A percentile compares a stretch with the other conserved stretches of the same genome.
Conservation (phyloP, 179 eudicot genomes). For the Patellifolia procumbens region DNA sequence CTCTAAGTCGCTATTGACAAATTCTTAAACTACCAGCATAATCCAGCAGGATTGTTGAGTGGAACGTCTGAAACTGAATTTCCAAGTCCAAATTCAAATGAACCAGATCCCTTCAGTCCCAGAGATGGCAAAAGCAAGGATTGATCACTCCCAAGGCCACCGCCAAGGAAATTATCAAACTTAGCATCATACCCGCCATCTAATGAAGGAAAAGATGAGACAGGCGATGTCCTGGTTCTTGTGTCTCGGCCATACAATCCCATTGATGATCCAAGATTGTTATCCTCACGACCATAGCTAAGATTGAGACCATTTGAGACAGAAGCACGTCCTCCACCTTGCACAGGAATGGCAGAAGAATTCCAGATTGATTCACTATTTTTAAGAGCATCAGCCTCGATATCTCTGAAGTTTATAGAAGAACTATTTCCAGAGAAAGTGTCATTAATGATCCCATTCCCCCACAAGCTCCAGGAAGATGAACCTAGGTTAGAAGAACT, state of each 20-base stretch:
- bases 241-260: conserved; percentile 33
- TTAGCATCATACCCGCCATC: conserved; percentile 41
- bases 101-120: conserved; percentile 44
- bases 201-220: conserved; percentile 35
- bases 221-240: conserved; percentile 25
- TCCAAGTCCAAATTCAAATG: conserved; percentile 51
- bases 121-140: conserved; percentile 40
- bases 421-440: conserved; percentile 25
- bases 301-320: conserved; percentile 30
- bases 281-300: conserved; percentile 37
- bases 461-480: conserved; percentile 55
- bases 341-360: conserved; percentile 36
- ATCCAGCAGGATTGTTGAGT: conserved; percentile 50
- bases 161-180: conserved; percentile 35
- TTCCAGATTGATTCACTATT: conserved; percentile 44
- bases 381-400: conserved; percentile 35
- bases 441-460: conserved; percentile 38
- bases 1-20: conserved; percentile 41
- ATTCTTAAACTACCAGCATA: conserved; percentile 54
- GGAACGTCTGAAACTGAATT: conserved; percentile 51
- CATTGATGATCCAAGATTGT: conserved; percentile 26
- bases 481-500: conserved; percentile 34
- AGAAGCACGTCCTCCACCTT: conserved; percentile 33
- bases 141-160: conserved; percentile 35
- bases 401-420: conserved; percentile 35